Evolutionary conservation across 495 filamentous ascomycete genomes (phyloP).

Genomic region (Letharia lupina): DNA sequence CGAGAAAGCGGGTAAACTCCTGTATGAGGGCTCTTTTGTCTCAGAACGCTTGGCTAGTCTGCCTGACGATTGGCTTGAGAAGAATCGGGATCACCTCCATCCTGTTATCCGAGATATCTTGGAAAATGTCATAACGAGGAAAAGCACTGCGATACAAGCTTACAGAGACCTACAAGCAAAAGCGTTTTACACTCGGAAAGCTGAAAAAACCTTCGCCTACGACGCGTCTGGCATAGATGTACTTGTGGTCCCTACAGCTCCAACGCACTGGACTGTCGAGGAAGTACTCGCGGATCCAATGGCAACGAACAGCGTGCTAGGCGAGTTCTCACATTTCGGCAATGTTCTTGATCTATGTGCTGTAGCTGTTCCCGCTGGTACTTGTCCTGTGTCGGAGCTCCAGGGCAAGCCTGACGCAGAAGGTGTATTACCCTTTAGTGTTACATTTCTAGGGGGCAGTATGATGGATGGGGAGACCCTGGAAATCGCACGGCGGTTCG

Average conservation of each 20-base stretch:
- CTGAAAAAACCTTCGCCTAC: constrained; percentile 40
- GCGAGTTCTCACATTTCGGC: constrained; percentile 54
- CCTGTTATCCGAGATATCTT: constrained; percentile 49
- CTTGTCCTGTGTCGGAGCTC: constrained; percentile 26
- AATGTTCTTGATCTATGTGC: constrained; percentile 61
- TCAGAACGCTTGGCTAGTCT: constrained; percentile 46
- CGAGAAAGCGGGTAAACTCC: constrained; percentile 45
- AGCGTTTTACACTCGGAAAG: constrained; percentile 36
- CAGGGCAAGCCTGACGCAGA: constrained; percentile 21
- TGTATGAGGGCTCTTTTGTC: constrained; percentile 51
- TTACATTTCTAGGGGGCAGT: constrained; percentile 50
- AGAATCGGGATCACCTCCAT: constrained; percentile 38
- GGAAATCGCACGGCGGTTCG: constrained; percentile 47
- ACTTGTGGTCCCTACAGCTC: constrained; percentile 52
- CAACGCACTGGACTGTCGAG: constrained; percentile 49
- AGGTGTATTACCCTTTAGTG: constrained; percentile 48
- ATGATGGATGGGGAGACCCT: constrained; percentile 49
- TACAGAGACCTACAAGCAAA: constrained; percentile 47
- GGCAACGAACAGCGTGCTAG: constrained; percentile 44
- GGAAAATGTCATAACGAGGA: constrained; percentile 35
- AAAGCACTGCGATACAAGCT: constrained; percentile 44
- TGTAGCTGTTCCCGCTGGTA: constrained; percentile 49
- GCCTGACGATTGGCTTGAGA: constrained; percentile 35
- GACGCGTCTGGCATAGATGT: constrained; percentile 43
- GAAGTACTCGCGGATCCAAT: constrained; percentile 51